Conservation (phyloP, 2,329 filamentous ascomycete species). For the Ambrosiella cleistominuta region DNA sequence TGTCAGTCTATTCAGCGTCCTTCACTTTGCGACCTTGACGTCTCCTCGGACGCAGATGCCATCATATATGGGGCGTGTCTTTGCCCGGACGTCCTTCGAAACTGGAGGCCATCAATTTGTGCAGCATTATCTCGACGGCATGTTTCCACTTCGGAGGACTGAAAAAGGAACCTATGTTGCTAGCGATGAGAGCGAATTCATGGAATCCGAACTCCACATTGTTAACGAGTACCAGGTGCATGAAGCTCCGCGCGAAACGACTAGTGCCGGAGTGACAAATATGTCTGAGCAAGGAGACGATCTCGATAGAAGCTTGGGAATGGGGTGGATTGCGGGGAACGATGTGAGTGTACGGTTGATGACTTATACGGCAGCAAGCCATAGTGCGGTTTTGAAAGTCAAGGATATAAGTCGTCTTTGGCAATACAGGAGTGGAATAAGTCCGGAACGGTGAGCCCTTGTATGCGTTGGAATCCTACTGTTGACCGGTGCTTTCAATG, state of each 20-base stretch:
- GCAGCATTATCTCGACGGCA: conserved; percentile 44
- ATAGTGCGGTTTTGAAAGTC: conserved; percentile 26
- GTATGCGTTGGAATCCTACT: background rate
- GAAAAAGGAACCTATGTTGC: conserved; percentile 25
- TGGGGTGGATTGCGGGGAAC: conserved; percentile 1
- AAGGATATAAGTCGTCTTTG: conserved; percentile 45
- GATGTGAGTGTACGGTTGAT: background rate
- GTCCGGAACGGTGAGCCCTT: conserved; percentile 24
- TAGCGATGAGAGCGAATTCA: conserved; percentile 37
- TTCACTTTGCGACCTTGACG: conserved; percentile 42
- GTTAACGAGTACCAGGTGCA: conserved; percentile 23
- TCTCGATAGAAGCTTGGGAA: background rate
- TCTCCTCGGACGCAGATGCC: conserved; percentile 29
- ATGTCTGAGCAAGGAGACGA: background rate
- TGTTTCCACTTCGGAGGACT: conserved; percentile 37
- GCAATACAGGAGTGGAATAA: conserved; percentile 43
- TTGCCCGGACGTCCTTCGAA: conserved; percentile 29
- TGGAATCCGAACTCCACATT: conserved; percentile 37
- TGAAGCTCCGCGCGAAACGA: conserved; percentile 13
- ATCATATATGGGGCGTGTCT: conserved; percentile 44
- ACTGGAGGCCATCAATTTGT: conserved; percentile 40
- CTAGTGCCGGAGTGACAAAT: conserved; percentile 19
- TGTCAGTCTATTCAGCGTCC: conserved; percentile 55
- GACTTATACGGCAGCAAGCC: background rate
- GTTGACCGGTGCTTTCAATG: no score